Conservation (phyloP, 2,329 filamentous ascomycete genomes). For the Talaromyces sp. region DNA sequence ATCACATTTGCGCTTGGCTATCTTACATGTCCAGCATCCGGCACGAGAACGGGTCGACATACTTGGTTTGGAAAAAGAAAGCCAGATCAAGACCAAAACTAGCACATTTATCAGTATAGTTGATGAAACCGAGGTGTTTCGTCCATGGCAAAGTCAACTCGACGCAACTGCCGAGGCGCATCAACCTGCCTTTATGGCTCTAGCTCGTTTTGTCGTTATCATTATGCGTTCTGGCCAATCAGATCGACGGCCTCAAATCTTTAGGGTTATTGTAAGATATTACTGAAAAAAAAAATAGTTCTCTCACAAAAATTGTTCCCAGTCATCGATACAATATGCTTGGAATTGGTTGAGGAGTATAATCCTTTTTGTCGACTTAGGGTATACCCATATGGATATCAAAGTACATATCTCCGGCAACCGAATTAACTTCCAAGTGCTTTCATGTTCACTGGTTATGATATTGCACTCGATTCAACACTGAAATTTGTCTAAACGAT, state of each 20-base stretch:
- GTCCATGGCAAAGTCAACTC: neutral
- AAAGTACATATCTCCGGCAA: neutral
- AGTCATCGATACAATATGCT: neutral
- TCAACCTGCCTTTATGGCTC: neutral
- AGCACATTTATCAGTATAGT: neutral
- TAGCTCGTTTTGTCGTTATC: neutral
- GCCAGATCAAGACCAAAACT: neutral
- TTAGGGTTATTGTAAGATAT: neutral
- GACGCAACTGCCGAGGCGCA: neutral
- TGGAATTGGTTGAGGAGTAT: neutral
- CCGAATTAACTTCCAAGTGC: neutral
- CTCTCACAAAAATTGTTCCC: no score
- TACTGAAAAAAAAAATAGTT: no score
- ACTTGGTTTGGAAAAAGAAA: constrained; percentile 11
- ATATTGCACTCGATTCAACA: neutral
- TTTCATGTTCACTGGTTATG: neutral
- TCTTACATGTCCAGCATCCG: constrained; percentile 36
- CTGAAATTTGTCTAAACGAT: neutral
- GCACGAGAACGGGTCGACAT: constrained; percentile 33
- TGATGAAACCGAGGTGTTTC: neutral
- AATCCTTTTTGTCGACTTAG: neutral
- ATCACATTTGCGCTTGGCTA: constrained; percentile 31
- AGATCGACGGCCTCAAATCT: neutral
- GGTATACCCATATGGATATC: neutral
- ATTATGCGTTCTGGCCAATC: neutral